These are phyloP conservation scores for Pinus tabuliformis DNA, from an alignment of 75 land plant species.

Conservation along the genomic window DNA sequence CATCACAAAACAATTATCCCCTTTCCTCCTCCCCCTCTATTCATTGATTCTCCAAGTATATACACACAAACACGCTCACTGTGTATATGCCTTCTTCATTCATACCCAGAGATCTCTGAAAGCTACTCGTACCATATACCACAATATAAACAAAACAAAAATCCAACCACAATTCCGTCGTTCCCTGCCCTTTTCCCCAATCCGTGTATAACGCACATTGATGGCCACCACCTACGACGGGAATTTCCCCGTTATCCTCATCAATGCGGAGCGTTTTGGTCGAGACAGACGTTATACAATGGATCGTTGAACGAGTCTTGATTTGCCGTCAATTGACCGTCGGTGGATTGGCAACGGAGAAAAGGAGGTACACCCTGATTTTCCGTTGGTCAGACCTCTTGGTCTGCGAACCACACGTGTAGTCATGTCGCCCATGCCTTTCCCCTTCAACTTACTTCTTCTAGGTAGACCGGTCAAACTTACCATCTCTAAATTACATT, in stretches of 20 bases:
- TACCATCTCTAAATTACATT: neutral
- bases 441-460: neutral
- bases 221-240: neutral
- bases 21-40: neutral
- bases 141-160: neutral
- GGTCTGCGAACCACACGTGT: constrained; percentile 24
- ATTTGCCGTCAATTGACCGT: constrained; percentile 4
- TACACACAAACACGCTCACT: neutral
- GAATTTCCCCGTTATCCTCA: neutral
- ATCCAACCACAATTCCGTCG: neutral
- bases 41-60: neutral
- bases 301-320: neutral
- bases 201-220: neutral
- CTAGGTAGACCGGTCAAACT: constrained; percentile 6
- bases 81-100: neutral
- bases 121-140: neutral
- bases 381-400: neutral
- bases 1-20: constrained; percentile 5
- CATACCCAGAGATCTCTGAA: constrained; percentile 1
- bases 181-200: neutral
- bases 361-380: neutral
- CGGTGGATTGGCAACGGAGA: neutral
- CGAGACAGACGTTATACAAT: neutral
- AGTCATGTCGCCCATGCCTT: constrained; percentile 11
- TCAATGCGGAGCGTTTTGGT: neutral